Conservation (phyloP, 2,329 filamentous ascomycete species). For the Arthrobotrys conoides region DNA sequence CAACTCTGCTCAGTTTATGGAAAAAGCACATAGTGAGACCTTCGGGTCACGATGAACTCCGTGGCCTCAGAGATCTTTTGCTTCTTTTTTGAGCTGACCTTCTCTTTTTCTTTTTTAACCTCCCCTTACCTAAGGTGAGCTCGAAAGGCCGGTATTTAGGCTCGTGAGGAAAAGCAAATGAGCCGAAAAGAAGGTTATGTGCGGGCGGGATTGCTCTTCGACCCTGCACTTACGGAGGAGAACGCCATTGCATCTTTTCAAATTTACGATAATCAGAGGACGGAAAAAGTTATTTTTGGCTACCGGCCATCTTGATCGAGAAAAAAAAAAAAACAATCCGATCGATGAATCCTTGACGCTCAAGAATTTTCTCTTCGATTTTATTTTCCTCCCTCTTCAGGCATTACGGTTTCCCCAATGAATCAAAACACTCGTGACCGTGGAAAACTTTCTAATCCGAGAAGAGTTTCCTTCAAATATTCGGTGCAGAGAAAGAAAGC, state of each 20-base stretch:
- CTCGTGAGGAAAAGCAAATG: constrained; percentile 57
- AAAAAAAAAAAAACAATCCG: constrained; percentile 18
- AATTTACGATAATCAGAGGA: constrained; percentile 58
- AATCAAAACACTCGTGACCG: constrained; percentile 13
- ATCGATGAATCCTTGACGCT: constrained; percentile 46
- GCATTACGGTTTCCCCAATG: constrained; percentile 32
- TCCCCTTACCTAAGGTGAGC: constrained; percentile 48
- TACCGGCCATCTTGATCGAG: constrained; percentile 47
- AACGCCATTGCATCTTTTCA: constrained; percentile 59
- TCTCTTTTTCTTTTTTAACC: constrained; percentile 36
- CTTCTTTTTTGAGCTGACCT: constrained; percentile 53
- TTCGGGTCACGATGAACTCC: constrained; percentile 60
- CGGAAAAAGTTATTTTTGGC: constrained; percentile 58
- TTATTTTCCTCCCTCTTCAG: constrained; percentile 5
- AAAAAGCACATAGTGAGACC: constrained; percentile 59
- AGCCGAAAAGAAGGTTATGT: constrained; percentile 59
- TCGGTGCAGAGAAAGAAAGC: constrained; percentile 25
- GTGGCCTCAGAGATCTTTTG: constrained; percentile 40
- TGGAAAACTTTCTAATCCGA: constrained; percentile 23
- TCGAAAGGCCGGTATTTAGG: constrained; percentile 56
- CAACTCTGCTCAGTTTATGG: constrained; percentile 24
- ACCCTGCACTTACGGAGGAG: constrained; percentile 41
- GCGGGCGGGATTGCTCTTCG: constrained; percentile 59
- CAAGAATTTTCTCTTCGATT: not conserved
- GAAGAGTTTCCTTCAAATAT: constrained; percentile 2